Percentiles rank a stretch among this genome's conserved stretches.
phyloP scores from a whole-genome alignment of 164 flowering plant genomes.

The Vitis cinerea region DNA sequence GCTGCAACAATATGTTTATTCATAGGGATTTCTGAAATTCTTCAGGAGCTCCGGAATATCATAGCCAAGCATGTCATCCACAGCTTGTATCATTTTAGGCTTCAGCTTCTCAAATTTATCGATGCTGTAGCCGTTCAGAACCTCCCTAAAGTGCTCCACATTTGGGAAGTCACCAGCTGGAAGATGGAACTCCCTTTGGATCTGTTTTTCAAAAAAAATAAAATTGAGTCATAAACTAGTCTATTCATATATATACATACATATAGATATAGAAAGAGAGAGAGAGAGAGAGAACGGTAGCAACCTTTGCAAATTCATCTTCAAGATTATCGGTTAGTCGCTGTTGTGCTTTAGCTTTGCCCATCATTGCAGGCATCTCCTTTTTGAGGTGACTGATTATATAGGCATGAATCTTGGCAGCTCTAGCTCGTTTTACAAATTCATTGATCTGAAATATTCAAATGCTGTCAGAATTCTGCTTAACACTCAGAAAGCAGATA shows the following conservation, averaged over 20 bases:
- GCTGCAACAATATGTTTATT: constrained; percentile 15
- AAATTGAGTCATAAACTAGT: too few relatives aligned
- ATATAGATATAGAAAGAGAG: background rate
- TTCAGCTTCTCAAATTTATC: constrained; percentile 93
- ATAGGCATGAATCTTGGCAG: constrained; percentile 97
- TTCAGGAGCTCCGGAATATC: constrained; percentile 89
- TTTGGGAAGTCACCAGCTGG: constrained; percentile 88
- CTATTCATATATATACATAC: too few relatives aligned
- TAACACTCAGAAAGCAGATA: background rate
- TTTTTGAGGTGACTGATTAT: constrained; percentile 93
- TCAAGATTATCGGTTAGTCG: constrained; percentile 77
- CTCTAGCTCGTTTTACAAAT: constrained; percentile 97
- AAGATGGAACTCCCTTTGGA: constrained; percentile 74
- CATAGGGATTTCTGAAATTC: constrained; percentile 72
- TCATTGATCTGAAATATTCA: constrained; percentile 78
- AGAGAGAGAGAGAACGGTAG: background rate
- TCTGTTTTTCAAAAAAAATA: constrained; percentile 35
- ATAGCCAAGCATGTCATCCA: constrained; percentile 88
- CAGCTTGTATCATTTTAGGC: constrained; percentile 84
- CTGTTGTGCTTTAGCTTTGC: constrained; percentile 89
- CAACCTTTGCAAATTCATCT: constrained; percentile 86
- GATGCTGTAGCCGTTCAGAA: constrained; percentile 63
- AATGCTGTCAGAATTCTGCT: background rate
- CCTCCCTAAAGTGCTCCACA: constrained; percentile 78
- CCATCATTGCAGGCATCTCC: constrained; percentile 98